Evolutionary conservation across 495 filamentous ascomycete genomes (phyloP), one percentile per base, ranked within the genome.

Genomic region (Neurospora sublineolata): DNA sequence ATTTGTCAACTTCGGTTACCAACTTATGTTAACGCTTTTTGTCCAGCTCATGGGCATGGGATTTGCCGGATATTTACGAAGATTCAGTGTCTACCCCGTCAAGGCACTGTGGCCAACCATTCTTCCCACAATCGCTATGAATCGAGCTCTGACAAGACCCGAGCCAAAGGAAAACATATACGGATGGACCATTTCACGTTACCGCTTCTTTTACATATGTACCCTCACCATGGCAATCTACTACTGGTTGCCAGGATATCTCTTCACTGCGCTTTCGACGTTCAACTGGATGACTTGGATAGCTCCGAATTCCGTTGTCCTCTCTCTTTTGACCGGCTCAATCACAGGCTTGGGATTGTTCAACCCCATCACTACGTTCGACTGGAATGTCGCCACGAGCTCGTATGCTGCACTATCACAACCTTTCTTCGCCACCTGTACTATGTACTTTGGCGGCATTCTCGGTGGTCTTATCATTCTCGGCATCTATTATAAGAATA

Each of bases 401-500:
- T 78, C 75, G 7, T 80, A 79, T 68, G 78, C 75, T 11, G 78
- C 80, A 1, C 75, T 82, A 4, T 73, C 79, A 3, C 73, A 75
- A 44, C 80, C 80, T 4, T 82, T 81, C 71, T 82, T 82, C 73
- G 72, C 67, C 37, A 77, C 74, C 0, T 79, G 75, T 42, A 81
- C 78, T 9, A 72, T 72, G 73, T 81, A 76, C 70, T 73, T 74
- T 39, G 72, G 75, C 30, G 68, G 71, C 10, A 46, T 77, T 9
- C 68, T 80, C 37, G 74, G 77, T 14, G 78, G 69, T 3, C 40
- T 87, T 41, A 78, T 85, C 41, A 86, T 85, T 12, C 70, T 84
- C 0, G 86, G 75, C 11, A 78, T 90, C 23, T 87, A 87, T 75
- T 89, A 84, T 76, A 81, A 72, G 8, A 83, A 83, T 58, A 74